These are phyloP conservation scores for Ogataea trehaloabstinens DNA, from an alignment of 805 yeast species.

Conservation along the genomic window DNA sequence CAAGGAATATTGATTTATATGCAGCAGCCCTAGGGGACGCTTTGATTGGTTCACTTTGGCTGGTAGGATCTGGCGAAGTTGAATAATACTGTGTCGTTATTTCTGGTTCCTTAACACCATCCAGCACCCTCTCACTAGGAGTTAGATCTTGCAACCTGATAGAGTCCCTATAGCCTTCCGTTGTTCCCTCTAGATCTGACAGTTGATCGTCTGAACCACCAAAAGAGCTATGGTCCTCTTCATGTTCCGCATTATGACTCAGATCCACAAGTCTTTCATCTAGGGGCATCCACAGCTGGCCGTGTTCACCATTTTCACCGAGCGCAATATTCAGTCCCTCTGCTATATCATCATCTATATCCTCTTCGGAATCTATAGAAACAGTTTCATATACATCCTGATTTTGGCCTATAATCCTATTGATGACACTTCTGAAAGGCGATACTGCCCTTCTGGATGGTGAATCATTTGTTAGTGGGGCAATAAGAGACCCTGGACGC, in stretches of 20 bases:
- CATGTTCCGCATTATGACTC: slow-evolving; percentile 1
- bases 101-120: slow-evolving; percentile 4
- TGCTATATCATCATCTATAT: slow-evolving; percentile 18
- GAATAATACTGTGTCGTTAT: slow-evolving; percentile 11
- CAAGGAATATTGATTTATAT: neutral
- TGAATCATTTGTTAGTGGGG: too few species aligned
- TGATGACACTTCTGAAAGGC: too few species aligned
- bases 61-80: slow-evolving; percentile 2
- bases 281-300: slow-evolving; percentile 23
- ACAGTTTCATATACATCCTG: too few species aligned
- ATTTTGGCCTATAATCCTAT: too few species aligned
- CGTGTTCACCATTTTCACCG: slow-evolving; percentile 13
- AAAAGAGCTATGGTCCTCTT: neutral
- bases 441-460: too few species aligned
- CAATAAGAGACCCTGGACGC: too few species aligned
- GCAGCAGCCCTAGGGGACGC: neutral
- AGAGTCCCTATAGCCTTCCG: slow-evolving; percentile 8
- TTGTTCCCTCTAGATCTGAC: slow-evolving; percentile 4
- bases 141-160: slow-evolving; percentile 11
- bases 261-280: slow-evolving; percentile 2
- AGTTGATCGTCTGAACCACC: slow-evolving; percentile 1
- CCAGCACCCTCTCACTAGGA: neutral
- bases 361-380: slow-evolving; percentile 15
- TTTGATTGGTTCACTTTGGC: slow-evolving; percentile 5
- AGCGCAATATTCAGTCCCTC: slow-evolving; percentile 22